These are phyloP conservation scores for Candida pseudofarinosa DNA, from an alignment of 805 yeast species.

Conservation along the genomic window DNA sequence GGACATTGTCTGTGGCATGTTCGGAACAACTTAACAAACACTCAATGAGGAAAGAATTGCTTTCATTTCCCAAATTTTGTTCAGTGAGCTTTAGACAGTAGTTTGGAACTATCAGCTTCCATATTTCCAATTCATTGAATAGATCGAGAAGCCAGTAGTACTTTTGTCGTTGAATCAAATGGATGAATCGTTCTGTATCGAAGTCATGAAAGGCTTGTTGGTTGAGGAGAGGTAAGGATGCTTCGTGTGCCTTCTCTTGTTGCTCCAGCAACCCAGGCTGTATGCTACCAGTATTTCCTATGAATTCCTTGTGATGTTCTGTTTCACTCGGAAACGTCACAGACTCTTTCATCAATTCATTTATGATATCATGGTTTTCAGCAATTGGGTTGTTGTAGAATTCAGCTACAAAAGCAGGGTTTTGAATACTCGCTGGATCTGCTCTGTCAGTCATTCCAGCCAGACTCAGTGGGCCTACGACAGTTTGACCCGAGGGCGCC, in stretches of 20 bases:
- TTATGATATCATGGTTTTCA: conserved; percentile 24
- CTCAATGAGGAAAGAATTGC: conserved; percentile 20
- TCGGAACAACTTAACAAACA: conserved; percentile 30
- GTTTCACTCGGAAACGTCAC: not conserved
- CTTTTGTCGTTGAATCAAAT: conserved; percentile 27
- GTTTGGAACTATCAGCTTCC: conserved; percentile 34
- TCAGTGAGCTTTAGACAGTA: conserved; percentile 21
- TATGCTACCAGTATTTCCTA: not conserved
- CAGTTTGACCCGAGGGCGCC: not conserved
- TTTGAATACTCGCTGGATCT: not conserved
- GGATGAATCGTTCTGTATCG: conserved; percentile 17
- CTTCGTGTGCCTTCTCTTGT: not conserved
- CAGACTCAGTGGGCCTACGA: not conserved
- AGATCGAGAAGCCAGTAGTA: conserved; percentile 39
- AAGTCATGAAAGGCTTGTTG: conserved; percentile 10
- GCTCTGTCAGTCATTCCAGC: not conserved
- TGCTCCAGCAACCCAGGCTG: not conserved
- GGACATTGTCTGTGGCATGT: conserved; percentile 7
- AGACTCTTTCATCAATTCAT: conserved; percentile 19
- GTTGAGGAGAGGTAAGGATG: not conserved
- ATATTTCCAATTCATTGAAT: conserved; percentile 34
- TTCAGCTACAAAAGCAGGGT: not conserved
- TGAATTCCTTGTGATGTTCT: not conserved
- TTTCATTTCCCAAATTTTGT: conserved; percentile 4
- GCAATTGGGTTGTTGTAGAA: conserved; percentile 10